phyloP scores from a whole-genome alignment of 805 yeast species.

The Osmozyma mogii region DNA sequence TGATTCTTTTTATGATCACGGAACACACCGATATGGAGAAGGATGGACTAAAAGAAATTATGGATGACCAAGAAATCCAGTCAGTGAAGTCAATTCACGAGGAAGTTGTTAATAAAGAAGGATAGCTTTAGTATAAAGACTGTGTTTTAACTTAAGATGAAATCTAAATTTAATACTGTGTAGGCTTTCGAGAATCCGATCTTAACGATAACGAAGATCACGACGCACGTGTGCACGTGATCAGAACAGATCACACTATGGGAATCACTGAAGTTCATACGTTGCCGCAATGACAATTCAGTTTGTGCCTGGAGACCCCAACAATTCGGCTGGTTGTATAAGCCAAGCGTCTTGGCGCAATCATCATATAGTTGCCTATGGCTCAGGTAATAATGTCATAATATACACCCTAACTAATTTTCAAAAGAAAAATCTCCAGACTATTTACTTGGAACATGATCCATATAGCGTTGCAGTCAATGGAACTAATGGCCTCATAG shows the following conservation, averaged over 20 bases:
- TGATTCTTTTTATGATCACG: conserved; percentile 33
- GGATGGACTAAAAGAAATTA: conserved; percentile 20
- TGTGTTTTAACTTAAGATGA: too few relatives aligned
- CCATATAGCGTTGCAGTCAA: conserved; percentile 62
- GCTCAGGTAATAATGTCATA: conserved; percentile 83
- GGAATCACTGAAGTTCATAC: too few relatives aligned
- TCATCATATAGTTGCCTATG: conserved; percentile 60
- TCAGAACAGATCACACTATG: too few relatives aligned
- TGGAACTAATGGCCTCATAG: conserved; percentile 47
- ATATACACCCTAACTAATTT: conserved; percentile 20
- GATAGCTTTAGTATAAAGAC: too few relatives aligned
- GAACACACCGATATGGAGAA: conserved; percentile 34
- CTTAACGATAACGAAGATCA: too few relatives aligned
- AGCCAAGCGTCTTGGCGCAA: conserved; percentile 60
- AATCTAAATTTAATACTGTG: too few relatives aligned
- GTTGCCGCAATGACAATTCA: conserved; percentile 59
- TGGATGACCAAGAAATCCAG: conserved; percentile 19
- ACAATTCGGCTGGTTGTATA: conserved; percentile 45
- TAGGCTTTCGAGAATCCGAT: too few relatives aligned
- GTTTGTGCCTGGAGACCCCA: conserved; percentile 84
- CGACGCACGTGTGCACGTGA: too few relatives aligned
- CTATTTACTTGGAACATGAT: conserved; percentile 63
- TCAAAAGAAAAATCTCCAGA: conserved; percentile 46
- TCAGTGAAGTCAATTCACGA: conserved; percentile 13
- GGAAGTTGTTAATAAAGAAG: too few relatives aligned